A percentile compares a stretch with the other conserved stretches of the same genome.
phyloP scores from a whole-genome alignment of 805 yeast genomes.

The Ogataea wickerhamii region DNA sequence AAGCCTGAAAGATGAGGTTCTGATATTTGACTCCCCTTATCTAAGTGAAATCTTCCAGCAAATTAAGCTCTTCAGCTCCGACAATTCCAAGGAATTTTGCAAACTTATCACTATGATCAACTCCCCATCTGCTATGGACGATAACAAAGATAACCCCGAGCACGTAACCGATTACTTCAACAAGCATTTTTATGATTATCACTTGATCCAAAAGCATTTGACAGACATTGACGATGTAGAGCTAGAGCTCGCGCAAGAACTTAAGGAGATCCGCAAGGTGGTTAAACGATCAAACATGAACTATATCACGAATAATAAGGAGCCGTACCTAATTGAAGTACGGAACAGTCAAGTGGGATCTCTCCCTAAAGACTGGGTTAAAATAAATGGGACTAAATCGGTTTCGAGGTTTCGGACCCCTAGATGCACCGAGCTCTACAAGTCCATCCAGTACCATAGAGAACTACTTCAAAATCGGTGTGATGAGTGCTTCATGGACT shows the following conservation, averaged over 20 bases:
- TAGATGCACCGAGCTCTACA: slow-evolving; percentile 45
- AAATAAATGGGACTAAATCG: slow-evolving; percentile 63
- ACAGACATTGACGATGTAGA: slow-evolving; percentile 44
- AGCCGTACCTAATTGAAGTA: slow-evolving; percentile 75
- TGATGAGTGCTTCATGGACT: slow-evolving; percentile 43
- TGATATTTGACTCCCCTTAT: slow-evolving; percentile 20
- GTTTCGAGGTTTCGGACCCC: slow-evolving; percentile 77
- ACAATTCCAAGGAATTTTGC: slow-evolving; percentile 25
- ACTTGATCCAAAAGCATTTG: slow-evolving; percentile 35
- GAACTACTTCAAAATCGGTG: slow-evolving; percentile 48
- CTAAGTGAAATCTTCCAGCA: slow-evolving; percentile 21
- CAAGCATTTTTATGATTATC: slow-evolving; percentile 38
- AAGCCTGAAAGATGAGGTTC: slow-evolving; percentile 11
- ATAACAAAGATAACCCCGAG: slow-evolving; percentile 42
- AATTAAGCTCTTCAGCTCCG: slow-evolving; percentile 13
- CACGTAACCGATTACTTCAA: slow-evolving; percentile 39
- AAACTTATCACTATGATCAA: slow-evolving; percentile 49
- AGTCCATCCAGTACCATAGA: slow-evolving; percentile 54
- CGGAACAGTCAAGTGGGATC: slow-evolving; percentile 51
- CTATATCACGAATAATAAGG: slow-evolving; percentile 55
- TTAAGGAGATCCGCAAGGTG: slow-evolving; percentile 41
- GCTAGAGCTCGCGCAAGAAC: slow-evolving; percentile 46
- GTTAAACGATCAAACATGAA: slow-evolving; percentile 56
- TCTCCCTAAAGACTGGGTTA: slow-evolving; percentile 75
- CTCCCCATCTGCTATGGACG: slow-evolving; percentile 48